Evolutionary conservation across 345 rosid species (phyloP).

Genomic region (Citrus mangshanensis): DNA sequence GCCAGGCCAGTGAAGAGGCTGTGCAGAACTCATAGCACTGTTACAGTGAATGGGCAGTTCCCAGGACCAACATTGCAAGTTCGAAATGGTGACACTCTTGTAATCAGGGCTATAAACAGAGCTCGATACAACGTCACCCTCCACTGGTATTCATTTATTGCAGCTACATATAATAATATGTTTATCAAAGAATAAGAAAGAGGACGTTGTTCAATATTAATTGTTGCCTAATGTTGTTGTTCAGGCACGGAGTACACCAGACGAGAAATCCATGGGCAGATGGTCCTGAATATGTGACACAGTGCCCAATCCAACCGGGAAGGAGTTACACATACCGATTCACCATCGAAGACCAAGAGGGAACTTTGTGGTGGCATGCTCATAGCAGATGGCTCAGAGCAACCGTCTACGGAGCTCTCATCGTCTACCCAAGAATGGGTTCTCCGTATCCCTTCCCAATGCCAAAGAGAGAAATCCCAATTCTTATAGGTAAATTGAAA

Average conservation of each 20-base stretch:
- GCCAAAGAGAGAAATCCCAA: slow-evolving; percentile 58
- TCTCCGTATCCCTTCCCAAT: slow-evolving; percentile 56
- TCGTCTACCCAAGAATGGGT: slow-evolving; percentile 50
- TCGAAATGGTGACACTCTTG: slow-evolving; percentile 61
- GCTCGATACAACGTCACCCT: slow-evolving; percentile 59
- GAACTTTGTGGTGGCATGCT: slow-evolving; percentile 97
- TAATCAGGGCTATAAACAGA: slow-evolving; percentile 63
- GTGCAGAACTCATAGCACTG: slow-evolving; percentile 65
- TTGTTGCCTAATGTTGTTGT: not conserved
- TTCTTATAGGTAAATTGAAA: slow-evolving; percentile 60
- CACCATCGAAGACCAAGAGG: slow-evolving; percentile 57
- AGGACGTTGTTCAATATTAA: not conserved
- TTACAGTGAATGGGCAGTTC: slow-evolving; percentile 73
- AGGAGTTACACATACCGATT: slow-evolving; percentile 57
- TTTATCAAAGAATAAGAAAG: not conserved
- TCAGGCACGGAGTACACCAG: slow-evolving; percentile 77
- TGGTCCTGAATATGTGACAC: slow-evolving; percentile 80
- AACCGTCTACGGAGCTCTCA: slow-evolving; percentile 83
- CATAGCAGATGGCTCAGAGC: slow-evolving; percentile 86
- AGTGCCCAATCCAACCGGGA: slow-evolving; percentile 86
- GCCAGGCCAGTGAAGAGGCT: slow-evolving; percentile 72
- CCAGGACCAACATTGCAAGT: slow-evolving; percentile 84
- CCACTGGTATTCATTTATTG: slow-evolving; percentile 55
- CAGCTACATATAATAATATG: not conserved
- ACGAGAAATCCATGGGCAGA: slow-evolving; percentile 88